Evolutionary conservation across 768 basidiomycete species (phyloP), one percentile per base, ranked within the genome.

Genomic region (Leccinum incarnatum): DNA sequence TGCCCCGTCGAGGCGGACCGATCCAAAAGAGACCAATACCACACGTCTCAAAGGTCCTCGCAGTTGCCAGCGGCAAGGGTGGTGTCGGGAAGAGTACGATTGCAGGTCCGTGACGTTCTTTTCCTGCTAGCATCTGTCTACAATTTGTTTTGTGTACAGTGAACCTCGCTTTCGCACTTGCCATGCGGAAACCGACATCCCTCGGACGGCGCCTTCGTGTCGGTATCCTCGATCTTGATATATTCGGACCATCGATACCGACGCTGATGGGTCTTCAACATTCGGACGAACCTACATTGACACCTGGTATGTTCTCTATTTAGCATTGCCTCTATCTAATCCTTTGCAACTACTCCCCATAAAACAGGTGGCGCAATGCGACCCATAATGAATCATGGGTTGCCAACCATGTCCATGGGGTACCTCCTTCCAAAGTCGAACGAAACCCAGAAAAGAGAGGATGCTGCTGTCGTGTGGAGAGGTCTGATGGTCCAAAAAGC

Each of bases 401-500:
- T 98, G 2, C 88, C 91, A 15, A 91, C 90, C 65, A 98, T 98
- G 96, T 97, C 95, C 1, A 97, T 99, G 85, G 96, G 95, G 3
- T 99, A 94, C 71, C 83, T 99, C 12, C 81, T 98, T 14, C 88
- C 91, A 1, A 75, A 77, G 56, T 67, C 79, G 1, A 63, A 76
- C 32, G 78, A 81, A 7, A 76, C 77, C 29, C 76, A 77, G 46
- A 76, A 82, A 3, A 80, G 80, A 55, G 79, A 80, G 36, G 93
- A 95, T 68, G 85, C 86, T 0, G 87, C 95, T 0, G 81, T 98
- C 32, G 92, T 96, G 30, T 99, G 96, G 96, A 82, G 96, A 25
- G 96, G 96, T 2, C 81, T 97, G 21, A 98, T 98, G 96, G 96
- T 98, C 1, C 95, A 96, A 75, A 98, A 98, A 69, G 95, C 95